Percentiles rank a stretch among this genome's conserved stretches.
These are phyloP conservation scores for Porphyrellus sp. DNA, from an alignment of 1,284 basidiomycete genomes.

Conservation along the genomic window DNA sequence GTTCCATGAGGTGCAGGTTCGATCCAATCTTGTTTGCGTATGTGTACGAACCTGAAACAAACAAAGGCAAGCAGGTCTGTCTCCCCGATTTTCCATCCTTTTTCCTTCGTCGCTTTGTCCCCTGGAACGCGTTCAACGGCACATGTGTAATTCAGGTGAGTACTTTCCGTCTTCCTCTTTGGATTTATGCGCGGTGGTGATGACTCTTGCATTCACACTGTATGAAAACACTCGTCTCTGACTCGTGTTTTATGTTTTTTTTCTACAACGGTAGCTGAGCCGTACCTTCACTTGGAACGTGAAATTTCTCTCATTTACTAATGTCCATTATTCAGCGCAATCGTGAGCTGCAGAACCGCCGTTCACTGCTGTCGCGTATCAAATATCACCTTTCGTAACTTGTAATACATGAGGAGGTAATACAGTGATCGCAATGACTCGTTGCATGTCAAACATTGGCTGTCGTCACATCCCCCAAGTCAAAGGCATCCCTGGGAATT, in stretches of 20 bases:
- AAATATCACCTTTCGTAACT: neutral
- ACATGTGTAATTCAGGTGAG: conserved; percentile 15
- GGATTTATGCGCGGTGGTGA: conserved; percentile 45
- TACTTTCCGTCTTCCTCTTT: conserved; percentile 27
- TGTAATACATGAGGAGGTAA: neutral
- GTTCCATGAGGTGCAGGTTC: too few relatives aligned
- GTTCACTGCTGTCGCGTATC: neutral
- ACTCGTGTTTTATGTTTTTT: conserved; percentile 37
- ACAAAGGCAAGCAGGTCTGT: conserved; percentile 16
- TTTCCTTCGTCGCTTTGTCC: neutral
- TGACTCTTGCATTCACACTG: conserved; percentile 50
- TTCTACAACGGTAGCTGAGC: conserved; percentile 67
- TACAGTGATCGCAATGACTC: neutral
- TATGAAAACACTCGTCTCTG: conserved; percentile 40
- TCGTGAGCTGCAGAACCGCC: neutral
- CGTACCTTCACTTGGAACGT: conserved; percentile 7
- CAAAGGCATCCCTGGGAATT: conserved; percentile 71
- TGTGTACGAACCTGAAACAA: conserved; percentile 15
- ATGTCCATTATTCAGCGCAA: conserved; percentile 4
- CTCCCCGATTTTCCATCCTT: neutral
- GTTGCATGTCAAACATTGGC: neutral
- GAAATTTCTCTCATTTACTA: conserved; percentile 5
- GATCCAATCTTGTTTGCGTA: neutral
- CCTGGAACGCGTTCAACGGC: neutral
- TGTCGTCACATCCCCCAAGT: conserved; percentile 43